Evolutionary conservation across 2,329 filamentous ascomycete species (phyloP).

Genomic region (Aureobasidium sp.): DNA sequence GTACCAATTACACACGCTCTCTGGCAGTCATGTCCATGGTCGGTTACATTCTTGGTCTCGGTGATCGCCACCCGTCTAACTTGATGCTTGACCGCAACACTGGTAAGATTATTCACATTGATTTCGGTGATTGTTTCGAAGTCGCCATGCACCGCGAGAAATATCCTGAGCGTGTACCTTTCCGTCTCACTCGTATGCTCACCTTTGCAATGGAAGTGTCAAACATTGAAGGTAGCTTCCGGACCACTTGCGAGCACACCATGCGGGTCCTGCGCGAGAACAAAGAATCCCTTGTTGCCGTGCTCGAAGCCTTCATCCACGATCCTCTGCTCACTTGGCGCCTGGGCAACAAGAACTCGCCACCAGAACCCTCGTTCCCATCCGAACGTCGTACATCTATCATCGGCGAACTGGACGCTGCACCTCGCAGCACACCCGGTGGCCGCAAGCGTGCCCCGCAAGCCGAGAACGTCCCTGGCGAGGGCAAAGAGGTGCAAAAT

Average conservation of each 20-base stretch:
- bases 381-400: conserved; percentile 55
- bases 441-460: conserved; percentile 8
- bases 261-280: conserved; percentile 96
- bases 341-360: conserved; percentile 58
- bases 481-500: conserved; percentile 73
- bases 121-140: conserved; percentile 99
- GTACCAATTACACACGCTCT: conserved; percentile 97
- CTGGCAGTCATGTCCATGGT: conserved; percentile 99
- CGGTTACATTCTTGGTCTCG: conserved; percentile 95
- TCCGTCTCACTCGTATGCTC: conserved; percentile 96
- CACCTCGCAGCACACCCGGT: conserved; percentile 1
- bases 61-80: conserved; percentile 95
- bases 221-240: conserved; percentile 98
- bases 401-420: conserved; percentile 36
- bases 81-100: conserved; percentile 94
- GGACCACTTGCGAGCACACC: conserved; percentile 95
- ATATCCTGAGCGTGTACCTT: conserved; percentile 94
- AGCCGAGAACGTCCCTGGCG: conserved; percentile 21
- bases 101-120: conserved; percentile 96
- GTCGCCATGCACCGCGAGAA: conserved; percentile 99
- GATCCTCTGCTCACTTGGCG: conserved; percentile 98
- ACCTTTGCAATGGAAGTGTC: conserved; percentile 99
- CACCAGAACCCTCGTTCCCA: conserved; percentile 52
- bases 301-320: conserved; percentile 97
- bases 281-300: conserved; percentile 97